Conservation (phyloP, 2,329 filamentous ascomycete genomes). For the Teratosphaeria nubilosa region DNA sequence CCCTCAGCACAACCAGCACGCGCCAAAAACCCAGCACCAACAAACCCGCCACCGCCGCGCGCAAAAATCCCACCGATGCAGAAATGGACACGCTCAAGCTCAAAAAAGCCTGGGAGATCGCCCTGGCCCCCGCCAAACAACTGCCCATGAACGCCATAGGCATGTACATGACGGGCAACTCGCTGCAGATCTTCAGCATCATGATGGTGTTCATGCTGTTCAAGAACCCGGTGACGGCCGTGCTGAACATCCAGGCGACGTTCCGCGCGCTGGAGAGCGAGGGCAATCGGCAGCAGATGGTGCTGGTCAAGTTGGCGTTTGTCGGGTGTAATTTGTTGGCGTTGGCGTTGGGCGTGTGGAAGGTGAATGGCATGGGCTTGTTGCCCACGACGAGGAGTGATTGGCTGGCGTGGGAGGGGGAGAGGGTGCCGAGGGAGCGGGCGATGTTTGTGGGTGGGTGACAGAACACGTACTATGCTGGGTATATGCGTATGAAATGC, state of each 20-base stretch:
- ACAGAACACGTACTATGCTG: background rate
- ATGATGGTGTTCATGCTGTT: slow-evolving; percentile 99
- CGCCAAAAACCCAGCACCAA: slow-evolving; percentile 11
- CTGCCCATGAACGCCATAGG: slow-evolving; percentile 98
- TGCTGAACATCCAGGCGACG: slow-evolving; percentile 73
- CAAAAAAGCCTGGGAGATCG: slow-evolving; percentile 98
- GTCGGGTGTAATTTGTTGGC: slow-evolving; percentile 77
- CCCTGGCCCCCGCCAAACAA: slow-evolving; percentile 83
- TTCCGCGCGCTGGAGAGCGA: slow-evolving; percentile 86
- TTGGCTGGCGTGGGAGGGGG: slow-evolving; percentile 91
- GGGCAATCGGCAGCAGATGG: slow-evolving; percentile 59
- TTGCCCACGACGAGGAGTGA: slow-evolving; percentile 94
- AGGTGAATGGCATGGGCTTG: slow-evolving; percentile 91
- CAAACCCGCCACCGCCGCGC: slow-evolving; percentile 29
- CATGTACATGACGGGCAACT: slow-evolving; percentile 99
- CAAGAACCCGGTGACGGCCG: slow-evolving; percentile 83
- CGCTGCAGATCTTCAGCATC: slow-evolving; percentile 96
- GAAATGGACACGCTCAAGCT: slow-evolving; percentile 94
- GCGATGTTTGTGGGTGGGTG: slow-evolving; percentile 30
- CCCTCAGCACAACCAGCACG: slow-evolving; percentile 22
- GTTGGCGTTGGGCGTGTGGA: slow-evolving; percentile 82
- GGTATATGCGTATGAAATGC: too few species aligned
- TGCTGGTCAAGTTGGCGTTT: slow-evolving; percentile 80
- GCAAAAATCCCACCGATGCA: slow-evolving; percentile 61
- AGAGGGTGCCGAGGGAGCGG: slow-evolving; percentile 57